These are phyloP conservation scores for Arachnopeziza araneosa DNA, from an alignment of 2,329 filamentous ascomycete genomes.

Conservation along the genomic window DNA sequence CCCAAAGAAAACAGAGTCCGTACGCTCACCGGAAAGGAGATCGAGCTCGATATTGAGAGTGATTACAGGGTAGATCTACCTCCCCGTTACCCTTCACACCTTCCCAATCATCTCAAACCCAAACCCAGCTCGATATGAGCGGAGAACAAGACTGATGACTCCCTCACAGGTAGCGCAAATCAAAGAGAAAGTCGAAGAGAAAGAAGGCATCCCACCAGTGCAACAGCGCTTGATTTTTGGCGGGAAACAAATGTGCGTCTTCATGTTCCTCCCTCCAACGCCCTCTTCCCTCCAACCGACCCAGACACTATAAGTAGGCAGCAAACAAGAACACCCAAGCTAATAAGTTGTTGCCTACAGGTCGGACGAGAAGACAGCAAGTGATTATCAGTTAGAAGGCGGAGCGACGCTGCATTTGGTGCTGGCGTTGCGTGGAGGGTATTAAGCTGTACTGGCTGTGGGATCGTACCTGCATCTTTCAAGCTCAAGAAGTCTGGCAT, in stretches of 20 bases:
- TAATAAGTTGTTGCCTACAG: conserved; percentile 39
- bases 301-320: neutral
- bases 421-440: conserved; percentile 81
- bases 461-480: neutral
- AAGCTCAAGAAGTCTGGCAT: too few species aligned
- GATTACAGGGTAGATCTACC: conserved; percentile 70
- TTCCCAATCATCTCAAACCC: neutral
- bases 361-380: conserved; percentile 90
- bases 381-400: conserved; percentile 84
- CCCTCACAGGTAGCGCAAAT: conserved; percentile 73
- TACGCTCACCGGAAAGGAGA: conserved; percentile 97
- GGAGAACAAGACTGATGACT: neutral
- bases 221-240: conserved; percentile 95
- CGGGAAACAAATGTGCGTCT: conserved; percentile 88
- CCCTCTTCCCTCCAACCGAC: conserved; percentile 7
- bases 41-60: conserved; percentile 93
- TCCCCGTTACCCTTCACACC: neutral
- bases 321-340: neutral
- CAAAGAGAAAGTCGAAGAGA: conserved; percentile 99
- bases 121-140: neutral
- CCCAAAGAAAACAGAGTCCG: conserved; percentile 61
- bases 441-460: neutral
- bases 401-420: conserved; percentile 94
- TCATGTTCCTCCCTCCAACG: neutral
- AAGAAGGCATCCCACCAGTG: conserved; percentile 94